Conservation (phyloP, 176 grass and related monocot genomes). For the Phoenix dactylifera region DNA sequence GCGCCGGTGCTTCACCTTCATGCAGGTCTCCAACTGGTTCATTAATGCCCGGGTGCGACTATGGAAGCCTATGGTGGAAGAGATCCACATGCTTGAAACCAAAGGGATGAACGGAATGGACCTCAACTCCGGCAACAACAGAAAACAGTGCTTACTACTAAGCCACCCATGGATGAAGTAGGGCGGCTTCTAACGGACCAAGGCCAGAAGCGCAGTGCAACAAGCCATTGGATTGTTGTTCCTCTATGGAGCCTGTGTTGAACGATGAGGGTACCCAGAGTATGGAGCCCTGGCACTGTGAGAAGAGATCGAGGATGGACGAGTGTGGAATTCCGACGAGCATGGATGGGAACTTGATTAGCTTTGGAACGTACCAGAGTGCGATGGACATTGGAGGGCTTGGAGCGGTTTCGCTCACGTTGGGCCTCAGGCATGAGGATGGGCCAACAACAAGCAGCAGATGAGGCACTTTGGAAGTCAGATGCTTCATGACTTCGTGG, state of each 20-base stretch:
- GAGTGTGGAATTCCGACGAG: conserved; percentile 20
- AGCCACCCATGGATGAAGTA: not conserved
- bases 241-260: conserved; percentile 4
- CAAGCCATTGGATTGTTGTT: not conserved
- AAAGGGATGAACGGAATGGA: conserved; percentile 18
- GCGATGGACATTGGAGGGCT: conserved; percentile 33
- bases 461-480: conserved; percentile 33
- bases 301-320: conserved; percentile 29
- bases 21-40: conserved; percentile 59
- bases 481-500: conserved; percentile 35
- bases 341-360: conserved; percentile 23
- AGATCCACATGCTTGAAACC: conserved; percentile 51
- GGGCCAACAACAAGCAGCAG: conserved; percentile 21
- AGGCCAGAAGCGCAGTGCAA: conserved; percentile 4
- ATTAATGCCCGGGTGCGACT: conserved; percentile 48
- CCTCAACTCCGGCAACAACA: not conserved
- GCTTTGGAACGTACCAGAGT: conserved; percentile 23
- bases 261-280: conserved; percentile 4
- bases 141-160: not conserved
- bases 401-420: conserved; percentile 34
- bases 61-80: conserved; percentile 62
- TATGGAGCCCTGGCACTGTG: conserved; percentile 15
- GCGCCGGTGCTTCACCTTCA: not conserved
- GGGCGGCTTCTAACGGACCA: not conserved
- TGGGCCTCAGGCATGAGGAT: conserved; percentile 42